Percentiles rank a stretch among this genome's conserved stretches.
These are phyloP conservation scores for Flaveria brownii DNA, from an alignment of 129 eudicot genomes.

Conservation along the genomic window DNA sequence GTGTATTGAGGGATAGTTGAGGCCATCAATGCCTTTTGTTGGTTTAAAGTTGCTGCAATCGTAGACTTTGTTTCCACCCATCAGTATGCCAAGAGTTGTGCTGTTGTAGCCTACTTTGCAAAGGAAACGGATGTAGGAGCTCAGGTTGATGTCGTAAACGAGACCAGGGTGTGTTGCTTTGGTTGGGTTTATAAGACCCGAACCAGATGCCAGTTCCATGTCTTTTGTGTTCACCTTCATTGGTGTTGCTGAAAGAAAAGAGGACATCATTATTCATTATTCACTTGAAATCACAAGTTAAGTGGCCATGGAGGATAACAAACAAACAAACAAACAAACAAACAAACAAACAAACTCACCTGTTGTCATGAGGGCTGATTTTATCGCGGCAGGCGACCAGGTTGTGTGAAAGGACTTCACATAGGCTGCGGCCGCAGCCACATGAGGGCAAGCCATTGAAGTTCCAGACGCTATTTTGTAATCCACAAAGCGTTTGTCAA, in stretches of 20 bases:
- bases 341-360: conserved; percentile 32
- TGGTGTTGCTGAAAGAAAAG: conserved; percentile 47
- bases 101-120: conserved; percentile 74
- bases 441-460: conserved; percentile 93
- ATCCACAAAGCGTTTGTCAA: conserved; percentile 47
- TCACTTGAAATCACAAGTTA: neutral
- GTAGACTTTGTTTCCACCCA: conserved; percentile 42
- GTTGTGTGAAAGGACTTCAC: conserved; percentile 76
- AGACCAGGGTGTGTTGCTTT: conserved; percentile 77
- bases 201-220: conserved; percentile 60
- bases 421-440: conserved; percentile 82
- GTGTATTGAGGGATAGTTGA: conserved; percentile 85
- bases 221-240: conserved; percentile 50
- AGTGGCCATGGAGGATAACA: no score
- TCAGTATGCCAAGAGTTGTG: conserved; percentile 45
- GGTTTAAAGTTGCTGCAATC: conserved; percentile 49
- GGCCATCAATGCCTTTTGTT: conserved; percentile 67
- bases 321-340: no score
- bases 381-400: conserved; percentile 89
- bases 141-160: conserved; percentile 51
- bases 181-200: conserved; percentile 71
- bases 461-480: conserved; percentile 72
- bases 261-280: neutral
- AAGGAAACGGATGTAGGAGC: conserved; percentile 59
- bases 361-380: conserved; percentile 94